These are phyloP conservation scores for Fragilariopsis cylindrus DNA, from an alignment of 108 stramenopile species.

Conservation along the genomic window DNA sequence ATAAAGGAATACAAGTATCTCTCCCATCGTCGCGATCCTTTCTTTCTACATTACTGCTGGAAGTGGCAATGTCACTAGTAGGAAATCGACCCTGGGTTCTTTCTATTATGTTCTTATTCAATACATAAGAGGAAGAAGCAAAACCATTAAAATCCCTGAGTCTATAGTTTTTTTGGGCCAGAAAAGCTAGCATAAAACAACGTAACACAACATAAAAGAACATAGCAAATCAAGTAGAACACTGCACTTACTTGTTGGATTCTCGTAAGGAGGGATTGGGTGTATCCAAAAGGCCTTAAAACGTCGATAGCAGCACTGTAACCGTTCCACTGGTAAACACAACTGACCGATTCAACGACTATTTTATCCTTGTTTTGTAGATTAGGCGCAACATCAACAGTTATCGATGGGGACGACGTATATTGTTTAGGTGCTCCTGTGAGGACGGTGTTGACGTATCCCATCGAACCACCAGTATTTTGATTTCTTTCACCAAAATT, in stretches of 20 bases:
- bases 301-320: constrained; percentile 66
- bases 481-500: no score
- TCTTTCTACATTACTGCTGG: background rate
- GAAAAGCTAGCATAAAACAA: no score
- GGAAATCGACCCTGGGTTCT: background rate
- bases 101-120: background rate
- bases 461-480: no score
- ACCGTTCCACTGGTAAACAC: constrained; percentile 65
- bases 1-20: background rate
- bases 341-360: constrained; percentile 17
- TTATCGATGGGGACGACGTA: background rate
- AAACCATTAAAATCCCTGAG: no score
- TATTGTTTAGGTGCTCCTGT: no score
- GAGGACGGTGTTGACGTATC: no score
- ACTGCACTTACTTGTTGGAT: background rate
- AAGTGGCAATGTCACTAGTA: background rate
- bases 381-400: background rate
- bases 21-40: background rate
- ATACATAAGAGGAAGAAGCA: background rate
- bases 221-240: background rate
- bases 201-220: background rate
- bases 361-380: background rate
- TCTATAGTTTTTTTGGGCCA: no score
- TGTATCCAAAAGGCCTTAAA: constrained; percentile 70
- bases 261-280: constrained; percentile 45